Evolutionary conservation across 352 stramenopile genomes (phyloP).

Genomic region (Phytophthora constricta): DNA sequence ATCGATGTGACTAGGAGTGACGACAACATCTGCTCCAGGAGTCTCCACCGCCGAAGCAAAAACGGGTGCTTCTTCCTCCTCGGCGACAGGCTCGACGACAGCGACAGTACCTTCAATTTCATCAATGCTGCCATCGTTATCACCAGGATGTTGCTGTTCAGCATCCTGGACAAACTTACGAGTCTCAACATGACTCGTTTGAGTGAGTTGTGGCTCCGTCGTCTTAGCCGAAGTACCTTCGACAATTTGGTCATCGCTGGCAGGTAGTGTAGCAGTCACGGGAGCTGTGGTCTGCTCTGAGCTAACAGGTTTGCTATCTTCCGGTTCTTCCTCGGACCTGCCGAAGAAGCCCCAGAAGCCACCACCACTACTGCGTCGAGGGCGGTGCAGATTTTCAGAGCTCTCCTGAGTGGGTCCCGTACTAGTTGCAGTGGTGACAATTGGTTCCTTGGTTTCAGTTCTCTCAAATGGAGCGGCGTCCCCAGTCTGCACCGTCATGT

Average conservation of each 20-base stretch:
- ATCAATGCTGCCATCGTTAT: neutral
- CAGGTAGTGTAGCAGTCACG: no score
- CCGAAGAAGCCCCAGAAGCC: conserved; percentile 38
- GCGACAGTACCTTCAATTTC: neutral
- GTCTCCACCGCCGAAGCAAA: neutral
- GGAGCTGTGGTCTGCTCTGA: neutral
- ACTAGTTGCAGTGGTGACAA: neutral
- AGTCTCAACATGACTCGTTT: neutral
- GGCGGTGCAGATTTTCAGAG: conserved; percentile 16
- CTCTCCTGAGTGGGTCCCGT: neutral
- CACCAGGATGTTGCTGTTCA: neutral
- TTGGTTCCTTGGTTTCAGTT: neutral
- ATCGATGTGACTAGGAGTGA: no score
- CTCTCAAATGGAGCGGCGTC: neutral
- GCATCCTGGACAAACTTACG: neutral
- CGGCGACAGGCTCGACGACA: neutral
- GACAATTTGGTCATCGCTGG: no score
- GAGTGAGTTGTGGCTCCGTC: neutral
- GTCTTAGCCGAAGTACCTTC: no score
- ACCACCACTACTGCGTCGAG: conserved; percentile 9
- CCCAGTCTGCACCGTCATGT: neutral
- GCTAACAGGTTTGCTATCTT: neutral
- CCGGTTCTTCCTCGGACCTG: conserved; percentile 23
- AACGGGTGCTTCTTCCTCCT: neutral
- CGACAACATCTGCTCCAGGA: neutral